These are phyloP conservation scores for Acer negundo DNA, from an alignment of 345 rosid genomes.

Conservation along the genomic window DNA sequence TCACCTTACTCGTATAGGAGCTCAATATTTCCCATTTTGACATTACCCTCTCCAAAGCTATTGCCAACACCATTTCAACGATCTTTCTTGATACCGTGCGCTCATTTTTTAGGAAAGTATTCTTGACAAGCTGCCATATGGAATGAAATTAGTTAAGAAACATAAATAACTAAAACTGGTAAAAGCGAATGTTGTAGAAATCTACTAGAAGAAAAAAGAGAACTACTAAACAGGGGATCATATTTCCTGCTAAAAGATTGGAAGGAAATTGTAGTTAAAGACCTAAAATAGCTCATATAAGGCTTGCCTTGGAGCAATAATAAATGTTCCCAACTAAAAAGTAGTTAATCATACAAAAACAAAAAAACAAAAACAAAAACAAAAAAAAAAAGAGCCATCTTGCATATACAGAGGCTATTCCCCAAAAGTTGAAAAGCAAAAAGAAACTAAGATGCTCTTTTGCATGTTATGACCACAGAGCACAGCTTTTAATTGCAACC, in stretches of 20 bases:
- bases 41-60: constrained; percentile 34
- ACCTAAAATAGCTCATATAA: neutral
- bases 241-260: neutral
- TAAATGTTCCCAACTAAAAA: too few species aligned
- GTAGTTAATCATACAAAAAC: too few species aligned
- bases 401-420: too few species aligned
- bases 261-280: neutral
- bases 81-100: constrained; percentile 29
- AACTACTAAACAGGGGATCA: neutral
- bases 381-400: too few species aligned
- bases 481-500: too few species aligned
- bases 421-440: too few species aligned
- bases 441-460: too few species aligned
- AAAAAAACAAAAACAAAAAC: too few species aligned
- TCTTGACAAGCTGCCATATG: constrained; percentile 29
- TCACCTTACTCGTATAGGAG: constrained; percentile 31
- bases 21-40: constrained; percentile 39
- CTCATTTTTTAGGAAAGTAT: constrained; percentile 30
- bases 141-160: constrained; percentile 2
- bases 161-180: neutral
- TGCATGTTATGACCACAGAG: too few species aligned
- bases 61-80: constrained; percentile 31
- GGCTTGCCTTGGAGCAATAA: neutral
- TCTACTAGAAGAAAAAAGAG: neutral
- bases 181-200: constrained; percentile 1